Evolutionary conservation across 495 filamentous ascomycete genomes (phyloP).

Genomic region (Penicillium cataractarum): DNA sequence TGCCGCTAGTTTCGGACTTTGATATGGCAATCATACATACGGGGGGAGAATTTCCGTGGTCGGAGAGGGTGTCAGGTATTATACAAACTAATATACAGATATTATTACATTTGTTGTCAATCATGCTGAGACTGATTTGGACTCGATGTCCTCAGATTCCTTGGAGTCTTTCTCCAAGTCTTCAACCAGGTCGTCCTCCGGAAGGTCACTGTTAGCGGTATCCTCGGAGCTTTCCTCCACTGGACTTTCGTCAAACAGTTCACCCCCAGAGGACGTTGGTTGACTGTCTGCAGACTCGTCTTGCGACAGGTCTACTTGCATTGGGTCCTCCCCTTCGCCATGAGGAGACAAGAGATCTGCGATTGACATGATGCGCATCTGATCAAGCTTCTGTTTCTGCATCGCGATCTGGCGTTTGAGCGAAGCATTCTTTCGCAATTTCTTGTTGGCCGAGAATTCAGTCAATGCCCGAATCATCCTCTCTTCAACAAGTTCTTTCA

Average conservation of each 20-base stretch:
- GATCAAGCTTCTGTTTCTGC: constrained; percentile 42
- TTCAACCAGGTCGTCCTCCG: constrained; percentile 9
- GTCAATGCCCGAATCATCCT: constrained; percentile 71
- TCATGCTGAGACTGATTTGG: neutral
- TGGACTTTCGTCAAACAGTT: constrained; percentile 5
- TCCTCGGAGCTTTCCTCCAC: constrained; percentile 6
- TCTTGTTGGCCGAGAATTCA: constrained; percentile 55
- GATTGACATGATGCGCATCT: constrained; percentile 29
- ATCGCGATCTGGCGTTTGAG: constrained; percentile 46
- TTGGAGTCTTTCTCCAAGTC: neutral
- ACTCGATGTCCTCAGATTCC: neutral
- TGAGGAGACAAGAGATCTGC: constrained; percentile 18
- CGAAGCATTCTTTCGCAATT: constrained; percentile 47
- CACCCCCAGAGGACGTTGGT: neutral
- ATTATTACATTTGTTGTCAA: constrained; percentile 4
- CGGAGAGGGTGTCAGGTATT: constrained; percentile 11
- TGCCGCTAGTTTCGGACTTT: neutral
- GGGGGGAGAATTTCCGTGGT: neutral
- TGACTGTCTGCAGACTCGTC: constrained; percentile 4
- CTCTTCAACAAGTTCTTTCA: constrained; percentile 77
- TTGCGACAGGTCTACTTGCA: constrained; percentile 3
- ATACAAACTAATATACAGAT: constrained; percentile 31
- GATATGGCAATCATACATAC: neutral
- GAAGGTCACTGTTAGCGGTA: constrained; percentile 2
- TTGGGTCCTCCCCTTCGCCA: constrained; percentile 17